A percentile compares a stretch with the other conserved stretches of the same genome.
phyloP scores from a whole-genome alignment of 2,329 filamentous ascomycete genomes.

The Diaporthe sp. region DNA sequence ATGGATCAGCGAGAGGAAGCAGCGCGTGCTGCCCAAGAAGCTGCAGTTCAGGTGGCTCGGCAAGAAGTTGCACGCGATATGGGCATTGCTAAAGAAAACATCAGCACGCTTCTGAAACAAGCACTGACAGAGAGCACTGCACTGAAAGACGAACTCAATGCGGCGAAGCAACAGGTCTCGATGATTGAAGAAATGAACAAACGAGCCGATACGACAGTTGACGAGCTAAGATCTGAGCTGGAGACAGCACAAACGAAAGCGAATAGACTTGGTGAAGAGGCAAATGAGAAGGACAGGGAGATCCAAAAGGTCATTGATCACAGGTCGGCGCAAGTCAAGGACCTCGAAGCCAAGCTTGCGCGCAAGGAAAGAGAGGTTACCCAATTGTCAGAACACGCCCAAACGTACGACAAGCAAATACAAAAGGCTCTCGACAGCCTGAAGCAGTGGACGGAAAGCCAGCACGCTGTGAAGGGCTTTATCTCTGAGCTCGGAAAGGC shows the following conservation, averaged over 20 bases:
- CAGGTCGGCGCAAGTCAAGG: not conserved
- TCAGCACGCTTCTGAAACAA: constrained; percentile 46
- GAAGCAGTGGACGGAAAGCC: constrained; percentile 31
- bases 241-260: constrained; percentile 1
- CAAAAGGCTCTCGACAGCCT: constrained; percentile 27
- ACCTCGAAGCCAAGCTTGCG: constrained; percentile 22
- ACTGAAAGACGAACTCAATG: constrained; percentile 48
- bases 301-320: not conserved
- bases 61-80: constrained; percentile 50
- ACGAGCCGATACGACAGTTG: constrained; percentile 35
- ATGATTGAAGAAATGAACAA: constrained; percentile 35
- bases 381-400: constrained; percentile 28
- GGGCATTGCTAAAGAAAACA: constrained; percentile 45
- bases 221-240: constrained; percentile 26
- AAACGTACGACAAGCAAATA: constrained; percentile 24
- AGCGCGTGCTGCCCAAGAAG: constrained; percentile 39
- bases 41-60: constrained; percentile 49
- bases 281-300: not conserved
- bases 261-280: not conserved
- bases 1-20: constrained; percentile 43
- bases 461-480: constrained; percentile 5
- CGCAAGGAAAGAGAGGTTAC: constrained; percentile 28
- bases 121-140: constrained; percentile 42
- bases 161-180: constrained; percentile 44
- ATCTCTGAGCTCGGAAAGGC: constrained; percentile 11